These are phyloP conservation scores for Phytopythium mirpurense DNA, from an alignment of 352 stramenopile species.

Conservation along the genomic window DNA sequence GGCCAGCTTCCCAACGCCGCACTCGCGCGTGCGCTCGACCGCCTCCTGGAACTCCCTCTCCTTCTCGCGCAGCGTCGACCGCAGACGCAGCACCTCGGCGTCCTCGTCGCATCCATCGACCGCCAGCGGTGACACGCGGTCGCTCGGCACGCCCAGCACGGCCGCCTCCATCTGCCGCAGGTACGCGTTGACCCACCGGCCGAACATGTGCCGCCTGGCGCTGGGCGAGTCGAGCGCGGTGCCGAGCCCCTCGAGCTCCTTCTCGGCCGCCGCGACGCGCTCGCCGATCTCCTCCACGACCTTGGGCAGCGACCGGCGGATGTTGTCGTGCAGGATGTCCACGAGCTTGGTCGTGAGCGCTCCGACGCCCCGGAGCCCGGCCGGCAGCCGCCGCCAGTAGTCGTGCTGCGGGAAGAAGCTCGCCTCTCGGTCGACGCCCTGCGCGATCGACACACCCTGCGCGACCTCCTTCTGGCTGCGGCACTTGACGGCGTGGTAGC, in stretches of 20 bases:
- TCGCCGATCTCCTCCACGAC: slow-evolving; percentile 38
- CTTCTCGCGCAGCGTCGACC: background rate
- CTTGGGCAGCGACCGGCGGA: slow-evolving; percentile 34
- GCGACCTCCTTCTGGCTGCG: slow-evolving; percentile 66
- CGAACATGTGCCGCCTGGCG: slow-evolving; percentile 24
- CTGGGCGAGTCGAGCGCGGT: slow-evolving; percentile 12
- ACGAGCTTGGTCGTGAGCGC: slow-evolving; percentile 30
- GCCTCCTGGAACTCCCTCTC: background rate
- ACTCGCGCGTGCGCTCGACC: slow-evolving; percentile 1
- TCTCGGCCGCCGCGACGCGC: slow-evolving; percentile 14
- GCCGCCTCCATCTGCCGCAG: slow-evolving; percentile 27
- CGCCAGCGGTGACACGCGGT: background rate
- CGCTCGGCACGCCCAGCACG: slow-evolving; percentile 6
- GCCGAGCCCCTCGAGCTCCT: slow-evolving; percentile 20
- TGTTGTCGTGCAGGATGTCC: slow-evolving; percentile 44
- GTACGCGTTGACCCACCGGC: slow-evolving; percentile 24
- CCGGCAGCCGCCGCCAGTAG: slow-evolving; percentile 31
- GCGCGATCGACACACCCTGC: slow-evolving; percentile 43
- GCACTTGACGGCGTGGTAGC: slow-evolving; percentile 87
- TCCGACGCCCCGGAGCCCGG: slow-evolving; percentile 27
- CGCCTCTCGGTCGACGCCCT: slow-evolving; percentile 45
- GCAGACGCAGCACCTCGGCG: background rate
- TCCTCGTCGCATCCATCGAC: background rate
- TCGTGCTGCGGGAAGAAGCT: slow-evolving; percentile 49
- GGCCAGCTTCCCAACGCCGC: background rate